These are phyloP conservation scores for Phytopythium delawarense DNA, from an alignment of 352 stramenopile species.

Conservation along the genomic window DNA sequence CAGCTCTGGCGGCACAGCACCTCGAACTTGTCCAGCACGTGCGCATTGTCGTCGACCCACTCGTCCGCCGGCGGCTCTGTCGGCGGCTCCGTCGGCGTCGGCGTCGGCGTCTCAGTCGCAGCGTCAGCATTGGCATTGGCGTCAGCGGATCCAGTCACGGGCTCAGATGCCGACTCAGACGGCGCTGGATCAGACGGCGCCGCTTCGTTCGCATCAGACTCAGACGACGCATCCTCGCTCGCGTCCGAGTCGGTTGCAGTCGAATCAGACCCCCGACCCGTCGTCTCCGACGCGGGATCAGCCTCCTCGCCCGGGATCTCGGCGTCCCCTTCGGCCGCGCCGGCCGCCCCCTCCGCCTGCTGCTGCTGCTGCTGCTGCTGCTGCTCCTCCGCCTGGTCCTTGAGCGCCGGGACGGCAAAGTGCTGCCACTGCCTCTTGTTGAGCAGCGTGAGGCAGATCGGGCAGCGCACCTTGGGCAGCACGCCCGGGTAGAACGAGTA, in stretches of 20 bases:
- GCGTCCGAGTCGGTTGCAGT: neutral
- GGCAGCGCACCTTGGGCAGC: conserved; percentile 62
- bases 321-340: neutral
- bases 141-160: neutral
- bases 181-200: neutral
- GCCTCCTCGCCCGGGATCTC: neutral
- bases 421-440: conserved; percentile 46
- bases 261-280: neutral
- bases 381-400: conserved; percentile 1
- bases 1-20: conserved; percentile 53
- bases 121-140: neutral
- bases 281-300: neutral
- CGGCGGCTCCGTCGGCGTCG: neutral
- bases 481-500: conserved; percentile 60
- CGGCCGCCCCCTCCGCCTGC: neutral
- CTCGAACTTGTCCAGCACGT: conserved; percentile 58
- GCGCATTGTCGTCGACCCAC: conserved; percentile 26
- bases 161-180: neutral
- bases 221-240: neutral
- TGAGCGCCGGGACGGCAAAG: conserved; percentile 21
- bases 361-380: conserved; percentile 2
- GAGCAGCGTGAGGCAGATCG: conserved; percentile 46
- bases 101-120: neutral
- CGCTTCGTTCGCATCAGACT: neutral
- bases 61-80: neutral